Percentiles rank a stretch among this genome's conserved stretches.
These are phyloP conservation scores for Solanum bulbocastanum DNA, from an alignment of 257 asterid genomes.

Conservation along the genomic window DNA sequence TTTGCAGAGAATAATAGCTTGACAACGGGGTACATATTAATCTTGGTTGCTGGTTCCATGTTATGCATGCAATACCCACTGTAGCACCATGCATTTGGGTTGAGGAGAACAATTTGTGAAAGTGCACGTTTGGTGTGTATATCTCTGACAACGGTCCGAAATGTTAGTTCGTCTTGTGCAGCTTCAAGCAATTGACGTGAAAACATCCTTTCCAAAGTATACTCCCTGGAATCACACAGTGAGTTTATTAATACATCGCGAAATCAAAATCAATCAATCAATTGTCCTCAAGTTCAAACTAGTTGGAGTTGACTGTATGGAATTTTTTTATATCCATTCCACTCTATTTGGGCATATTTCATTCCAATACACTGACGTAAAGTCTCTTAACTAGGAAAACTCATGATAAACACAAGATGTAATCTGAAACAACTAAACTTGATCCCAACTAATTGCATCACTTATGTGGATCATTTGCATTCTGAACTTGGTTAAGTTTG, in stretches of 20 bases:
- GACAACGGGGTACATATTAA: constrained; percentile 44
- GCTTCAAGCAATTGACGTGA: constrained; percentile 64
- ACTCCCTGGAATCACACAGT: constrained; percentile 37
- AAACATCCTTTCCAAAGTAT: constrained; percentile 68
- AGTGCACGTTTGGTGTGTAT: constrained; percentile 41
- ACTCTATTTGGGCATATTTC: background rate
- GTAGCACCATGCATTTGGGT: constrained; percentile 75
- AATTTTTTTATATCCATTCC: background rate
- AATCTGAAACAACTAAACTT: background rate
- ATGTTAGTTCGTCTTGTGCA: constrained; percentile 80
- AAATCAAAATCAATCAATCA: background rate
- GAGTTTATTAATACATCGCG: background rate
- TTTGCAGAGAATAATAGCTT: constrained; percentile 61
- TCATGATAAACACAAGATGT: background rate
- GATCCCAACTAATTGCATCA: background rate
- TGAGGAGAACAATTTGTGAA: constrained; percentile 68
- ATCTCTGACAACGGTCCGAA: constrained; percentile 73
- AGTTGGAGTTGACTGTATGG: background rate
- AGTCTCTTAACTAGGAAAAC: background rate
- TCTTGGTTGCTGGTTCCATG: constrained; percentile 33
- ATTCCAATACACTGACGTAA: background rate
- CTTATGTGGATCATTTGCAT: background rate
- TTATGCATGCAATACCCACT: constrained; percentile 34
- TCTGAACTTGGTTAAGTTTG: background rate
- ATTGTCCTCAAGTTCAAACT: background rate